Evolutionary conservation across 1,139 yeast species (phyloP), one percentile per base, ranked within the genome.

Genomic region (Blastobotrys illinoisensis): DNA sequence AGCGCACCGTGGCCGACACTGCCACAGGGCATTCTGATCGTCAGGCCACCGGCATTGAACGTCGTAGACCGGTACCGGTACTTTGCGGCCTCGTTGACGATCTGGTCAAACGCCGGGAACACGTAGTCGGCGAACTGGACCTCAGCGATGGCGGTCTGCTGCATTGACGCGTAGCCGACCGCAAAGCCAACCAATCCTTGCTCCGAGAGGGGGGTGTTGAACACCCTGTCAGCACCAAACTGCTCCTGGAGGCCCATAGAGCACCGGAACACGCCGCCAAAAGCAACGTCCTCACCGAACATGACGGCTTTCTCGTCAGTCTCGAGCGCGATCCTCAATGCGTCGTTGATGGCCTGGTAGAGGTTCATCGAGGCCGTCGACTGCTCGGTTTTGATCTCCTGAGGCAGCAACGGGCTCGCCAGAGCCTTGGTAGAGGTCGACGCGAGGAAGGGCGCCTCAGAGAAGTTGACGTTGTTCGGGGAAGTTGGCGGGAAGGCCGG

Each of bases 261-360:
- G 63, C 74, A 70, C 9, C 74, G 62, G 55, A 70, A 70, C n/a
- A 70, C 74, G 7, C 74, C 74, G 20, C 74, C 74, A 59, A 70
- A 70, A 13, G 71, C 73, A 7, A 70, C 72, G 54, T 70, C 74
- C 55, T 70, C 73, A 16, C 73, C 73, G 43, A 70, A 62, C 48
- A 70, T 52, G 18, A 70, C 63, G n/a, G 73, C 70, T 1, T 58
- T 54, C 46, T 68, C 73, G 58, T 70, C 73, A 1, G 72, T 67
- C 36, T 67, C 71, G 44, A 70, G 58, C 0, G 73, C 73, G 9
- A 65, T 66, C 14, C 70, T 55, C 54, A 70, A 57, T 3, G 73
- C 74, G 47, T 68, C 71, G 58, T 70, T 70, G 51, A 70, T 58
- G 9, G 71, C 64, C 53, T 67, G 69, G 59, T 68, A 70, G 49